phyloP scores from a whole-genome alignment of 2,329 filamentous ascomycete species.

The Aspergillus pseudonomiae region DNA sequence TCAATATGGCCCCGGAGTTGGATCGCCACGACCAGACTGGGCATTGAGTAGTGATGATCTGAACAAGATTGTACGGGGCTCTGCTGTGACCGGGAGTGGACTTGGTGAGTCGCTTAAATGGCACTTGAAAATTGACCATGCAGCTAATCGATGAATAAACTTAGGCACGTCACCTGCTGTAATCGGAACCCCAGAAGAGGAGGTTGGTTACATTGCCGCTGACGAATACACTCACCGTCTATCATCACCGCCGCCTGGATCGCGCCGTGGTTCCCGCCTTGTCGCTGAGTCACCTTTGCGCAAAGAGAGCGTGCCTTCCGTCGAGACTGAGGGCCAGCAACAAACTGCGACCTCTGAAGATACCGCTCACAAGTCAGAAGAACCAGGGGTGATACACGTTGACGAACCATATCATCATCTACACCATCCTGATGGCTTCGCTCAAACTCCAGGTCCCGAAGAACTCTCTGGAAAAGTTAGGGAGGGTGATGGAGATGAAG shows the following conservation, averaged over 20 bases:
- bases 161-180: slow-evolving; percentile 67
- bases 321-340: slow-evolving; percentile 46
- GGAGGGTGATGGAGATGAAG: slow-evolving; percentile 60
- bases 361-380: slow-evolving; percentile 17
- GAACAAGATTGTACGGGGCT: slow-evolving; percentile 83
- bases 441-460: slow-evolving; percentile 52
- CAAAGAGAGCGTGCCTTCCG: slow-evolving; percentile 52
- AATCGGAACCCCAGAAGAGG: slow-evolving; percentile 80
- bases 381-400: slow-evolving; percentile 68
- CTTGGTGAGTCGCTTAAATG: slow-evolving; percentile 50
- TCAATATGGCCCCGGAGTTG: slow-evolving; percentile 62
- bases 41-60: slow-evolving; percentile 87
- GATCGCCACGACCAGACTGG: slow-evolving; percentile 69
- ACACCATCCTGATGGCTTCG: slow-evolving; percentile 53
- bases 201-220: slow-evolving; percentile 83
- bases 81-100: slow-evolving; percentile 55
- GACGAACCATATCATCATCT: slow-evolving; percentile 61
- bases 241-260: slow-evolving; percentile 61
- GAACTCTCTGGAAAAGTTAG: slow-evolving; percentile 49
- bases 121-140: not conserved
- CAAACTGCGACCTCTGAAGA: slow-evolving; percentile 4
- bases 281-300: slow-evolving; percentile 56
- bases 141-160: slow-evolving; percentile 17
- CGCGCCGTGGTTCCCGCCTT: slow-evolving; percentile 48
- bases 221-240: slow-evolving; percentile 82